These are phyloP conservation scores for Styphnolobium japonicum DNA, from an alignment of 306 rosid genomes.

Conservation along the genomic window DNA sequence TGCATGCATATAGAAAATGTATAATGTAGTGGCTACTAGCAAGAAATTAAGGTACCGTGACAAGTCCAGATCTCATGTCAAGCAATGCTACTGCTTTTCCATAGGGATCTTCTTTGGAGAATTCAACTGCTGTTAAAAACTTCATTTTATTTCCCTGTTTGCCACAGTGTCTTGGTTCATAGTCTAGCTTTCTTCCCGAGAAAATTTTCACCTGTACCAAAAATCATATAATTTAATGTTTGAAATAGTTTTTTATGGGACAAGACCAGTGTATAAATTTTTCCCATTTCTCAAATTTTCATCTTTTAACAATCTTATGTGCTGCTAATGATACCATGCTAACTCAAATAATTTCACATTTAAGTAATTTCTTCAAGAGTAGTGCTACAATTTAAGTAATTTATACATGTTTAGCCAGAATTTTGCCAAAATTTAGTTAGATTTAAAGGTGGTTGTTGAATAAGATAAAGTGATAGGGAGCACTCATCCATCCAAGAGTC, in stretches of 20 bases:
- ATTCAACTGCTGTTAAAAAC: conserved; percentile 78
- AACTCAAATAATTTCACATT: neutral
- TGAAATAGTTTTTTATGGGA: too few relatives aligned
- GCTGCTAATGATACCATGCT: conserved; percentile 9
- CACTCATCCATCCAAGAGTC: too few relatives aligned
- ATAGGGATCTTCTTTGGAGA: conserved; percentile 72
- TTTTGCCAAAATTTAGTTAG: too few relatives aligned
- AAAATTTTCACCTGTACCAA: conserved; percentile 66
- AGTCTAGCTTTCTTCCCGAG: conserved; percentile 76
- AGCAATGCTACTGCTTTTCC: conserved; percentile 92
- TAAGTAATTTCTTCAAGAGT: neutral
- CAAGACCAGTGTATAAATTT: too few relatives aligned
- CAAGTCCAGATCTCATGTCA: conserved; percentile 56
- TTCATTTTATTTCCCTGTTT: conserved; percentile 54
- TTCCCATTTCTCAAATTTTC: neutral
- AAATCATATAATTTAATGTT: conserved; percentile 16
- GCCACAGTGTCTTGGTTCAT: conserved; percentile 49
- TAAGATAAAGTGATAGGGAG: too few relatives aligned
- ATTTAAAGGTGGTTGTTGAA: too few relatives aligned
- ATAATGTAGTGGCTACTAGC: neutral
- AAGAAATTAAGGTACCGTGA: conserved; percentile 50
- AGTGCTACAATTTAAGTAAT: too few relatives aligned
- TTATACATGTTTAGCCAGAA: too few relatives aligned
- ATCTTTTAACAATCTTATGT: neutral
- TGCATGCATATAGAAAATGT: neutral